These are phyloP conservation scores for Phoma sp. DNA, from an alignment of 2,329 filamentous ascomycete genomes.

Conservation along the genomic window DNA sequence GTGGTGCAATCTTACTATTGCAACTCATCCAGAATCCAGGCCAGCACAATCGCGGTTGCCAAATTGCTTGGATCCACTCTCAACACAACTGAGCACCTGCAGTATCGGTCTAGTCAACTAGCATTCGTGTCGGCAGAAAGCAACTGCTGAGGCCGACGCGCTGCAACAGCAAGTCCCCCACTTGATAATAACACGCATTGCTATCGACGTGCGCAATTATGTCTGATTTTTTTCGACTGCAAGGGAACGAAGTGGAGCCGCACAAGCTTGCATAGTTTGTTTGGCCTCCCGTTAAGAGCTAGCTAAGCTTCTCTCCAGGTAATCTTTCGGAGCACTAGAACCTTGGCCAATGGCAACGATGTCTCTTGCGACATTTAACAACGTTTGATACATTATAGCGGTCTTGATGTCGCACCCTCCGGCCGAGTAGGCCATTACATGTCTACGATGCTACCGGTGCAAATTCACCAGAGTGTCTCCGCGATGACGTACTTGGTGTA, in stretches of 20 bases:
- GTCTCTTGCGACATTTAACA: conserved; percentile 7
- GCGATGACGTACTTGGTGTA: background rate
- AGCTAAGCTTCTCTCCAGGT: conserved; percentile 4
- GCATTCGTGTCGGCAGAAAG: background rate
- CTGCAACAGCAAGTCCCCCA: background rate
- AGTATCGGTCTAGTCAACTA: conserved; percentile 2
- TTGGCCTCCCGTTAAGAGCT: background rate
- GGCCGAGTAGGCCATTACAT: background rate
- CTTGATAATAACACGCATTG: background rate
- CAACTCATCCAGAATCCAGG: conserved; percentile 2
- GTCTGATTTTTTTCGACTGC: background rate
- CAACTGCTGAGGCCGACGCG: background rate
- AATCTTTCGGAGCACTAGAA: conserved; percentile 9
- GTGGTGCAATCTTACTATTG: background rate
- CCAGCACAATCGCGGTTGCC: background rate
- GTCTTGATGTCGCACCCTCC: background rate
- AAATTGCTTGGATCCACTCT: conserved; percentile 15
- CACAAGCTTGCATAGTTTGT: no score
- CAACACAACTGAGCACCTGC: conserved; percentile 12
- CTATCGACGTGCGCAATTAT: background rate
- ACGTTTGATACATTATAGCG: no score
- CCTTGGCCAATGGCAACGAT: conserved; percentile 7
- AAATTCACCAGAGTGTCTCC: conserved; percentile 3
- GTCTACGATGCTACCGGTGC: background rate
- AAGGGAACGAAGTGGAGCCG: no score